A percentile compares a stretch with the other conserved stretches of the same genome.
These are phyloP conservation scores for Parachaetomium inaequale DNA, from an alignment of 495 filamentous ascomycete species.

Conservation along the genomic window DNA sequence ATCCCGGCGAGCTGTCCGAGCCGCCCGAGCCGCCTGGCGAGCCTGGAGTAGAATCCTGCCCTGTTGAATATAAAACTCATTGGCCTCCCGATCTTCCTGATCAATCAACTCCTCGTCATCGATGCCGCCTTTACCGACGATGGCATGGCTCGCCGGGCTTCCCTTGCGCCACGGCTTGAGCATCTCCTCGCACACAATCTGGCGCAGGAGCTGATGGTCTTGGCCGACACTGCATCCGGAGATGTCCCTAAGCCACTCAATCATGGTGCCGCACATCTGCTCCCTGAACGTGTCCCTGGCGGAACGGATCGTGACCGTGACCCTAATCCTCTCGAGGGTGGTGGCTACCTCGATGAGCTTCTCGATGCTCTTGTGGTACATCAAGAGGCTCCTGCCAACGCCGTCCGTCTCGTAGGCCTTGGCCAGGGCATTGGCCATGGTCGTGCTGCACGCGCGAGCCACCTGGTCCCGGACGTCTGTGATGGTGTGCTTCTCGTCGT, in stretches of 20 bases:
- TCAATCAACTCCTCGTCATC: slow-evolving; percentile 71
- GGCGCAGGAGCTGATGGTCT: slow-evolving; percentile 75
- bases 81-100: slow-evolving; percentile 32
- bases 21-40: slow-evolving; percentile 50
- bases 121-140: slow-evolving; percentile 80
- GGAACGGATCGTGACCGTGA: slow-evolving; percentile 92
- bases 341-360: slow-evolving; percentile 69
- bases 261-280: slow-evolving; percentile 97
- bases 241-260: slow-evolving; percentile 94
- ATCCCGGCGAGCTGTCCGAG: slow-evolving; percentile 49
- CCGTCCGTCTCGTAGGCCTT: slow-evolving; percentile 84
- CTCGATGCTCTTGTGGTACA: slow-evolving; percentile 66
- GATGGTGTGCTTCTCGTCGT: slow-evolving; percentile 97
- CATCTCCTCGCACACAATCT: slow-evolving; percentile 83
- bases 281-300: slow-evolving; percentile 92
- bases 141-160: slow-evolving; percentile 76
- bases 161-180: slow-evolving; percentile 81
- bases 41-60: slow-evolving; percentile 32
- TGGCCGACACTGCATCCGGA: slow-evolving; percentile 79
- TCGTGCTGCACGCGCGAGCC: slow-evolving; percentile 77
- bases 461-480: slow-evolving; percentile 88
- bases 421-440: slow-evolving; percentile 61
- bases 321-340: slow-evolving; percentile 90
- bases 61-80: slow-evolving; percentile 31
- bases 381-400: slow-evolving; percentile 77